Evolutionary conservation across 768 basidiomycete species (phyloP), one percentile per base, ranked within the genome.

Genomic region (Pisolithus albus): DNA sequence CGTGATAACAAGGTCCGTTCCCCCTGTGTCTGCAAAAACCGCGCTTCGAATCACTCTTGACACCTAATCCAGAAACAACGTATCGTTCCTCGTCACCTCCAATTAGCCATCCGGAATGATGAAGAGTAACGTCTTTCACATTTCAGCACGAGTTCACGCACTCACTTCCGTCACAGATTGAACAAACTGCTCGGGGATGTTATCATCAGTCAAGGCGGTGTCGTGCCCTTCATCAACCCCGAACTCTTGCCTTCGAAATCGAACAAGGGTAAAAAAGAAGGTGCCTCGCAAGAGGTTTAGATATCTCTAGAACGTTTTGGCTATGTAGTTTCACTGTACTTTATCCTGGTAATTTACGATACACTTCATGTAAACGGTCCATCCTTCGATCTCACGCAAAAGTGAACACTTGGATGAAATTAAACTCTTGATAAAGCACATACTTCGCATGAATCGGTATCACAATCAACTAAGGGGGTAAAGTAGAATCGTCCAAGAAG

Each of bases 1-100:
- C 79, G 83, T 54, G 86, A 89, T 64, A 83, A 88, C 74, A 86
- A 87, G 62, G 66, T 69, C 50, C 18, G 42, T 9, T 68, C 51
- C n/a, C 21, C 21, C 37, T 9, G 3, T 7, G 41, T 19, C 8
- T 5, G 5, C 18, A 34, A 16, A 5, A 23, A 23, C 11, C 10
- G 47, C 7, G 7, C 1, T 11, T 26, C 7, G 5, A 3, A 30
- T 37, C 5, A 1, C 7, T 4, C 46, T 23, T 52, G 10, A 52
- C 4, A 5, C 13, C 40, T 9, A 1, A 44, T 51, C 2, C 37
- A 67, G 74, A 88, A 87, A 75, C 77, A 79, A 55, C 82, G 87
- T 72, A 91, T 92, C 58, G 82, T 85, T n/a, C 90, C 90, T 51
- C 80, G 84, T 65, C 84, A 86, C 69, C 69, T 86, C 50, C 84